These are phyloP conservation scores for Acorus gramineus DNA, from an alignment of 106 monocot genomes.

Conservation along the genomic window DNA sequence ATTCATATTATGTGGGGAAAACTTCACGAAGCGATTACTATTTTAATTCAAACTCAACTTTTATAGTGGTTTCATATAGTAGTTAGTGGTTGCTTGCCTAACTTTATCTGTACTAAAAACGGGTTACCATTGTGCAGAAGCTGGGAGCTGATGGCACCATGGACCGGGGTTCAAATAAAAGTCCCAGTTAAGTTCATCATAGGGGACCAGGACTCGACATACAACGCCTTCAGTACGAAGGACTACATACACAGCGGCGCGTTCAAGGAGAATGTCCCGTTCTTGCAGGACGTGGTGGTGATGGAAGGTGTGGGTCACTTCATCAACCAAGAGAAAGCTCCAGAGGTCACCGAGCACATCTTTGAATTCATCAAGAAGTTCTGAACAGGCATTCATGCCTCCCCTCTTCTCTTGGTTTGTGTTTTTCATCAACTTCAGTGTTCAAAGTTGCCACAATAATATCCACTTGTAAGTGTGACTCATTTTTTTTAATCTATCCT, in stretches of 20 bases:
- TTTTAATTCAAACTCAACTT: too few species aligned
- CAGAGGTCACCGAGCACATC: conserved; percentile 25
- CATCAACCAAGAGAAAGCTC: conserved; percentile 18
- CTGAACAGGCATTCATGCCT: neutral
- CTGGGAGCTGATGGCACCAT: conserved; percentile 22
- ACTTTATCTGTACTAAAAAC: neutral
- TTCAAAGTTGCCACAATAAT: too few species aligned
- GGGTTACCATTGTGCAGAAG: conserved; percentile 5
- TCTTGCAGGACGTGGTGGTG: conserved; percentile 13
- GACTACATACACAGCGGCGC: conserved; percentile 15
- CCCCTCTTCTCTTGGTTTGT: too few species aligned
- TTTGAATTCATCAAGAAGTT: conserved; percentile 19
- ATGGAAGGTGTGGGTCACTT: conserved; percentile 27
- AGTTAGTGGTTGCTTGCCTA: too few species aligned
- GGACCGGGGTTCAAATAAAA: conserved; percentile 14
- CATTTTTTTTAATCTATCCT: too few species aligned
- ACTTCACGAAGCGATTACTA: too few species aligned
- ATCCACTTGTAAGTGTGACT: too few species aligned
- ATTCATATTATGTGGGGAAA: too few species aligned
- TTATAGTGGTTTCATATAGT: too few species aligned
- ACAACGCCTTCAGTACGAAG: conserved; percentile 15
- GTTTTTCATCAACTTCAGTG: too few species aligned
- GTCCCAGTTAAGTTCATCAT: conserved; percentile 22
- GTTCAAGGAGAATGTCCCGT: conserved; percentile 10
- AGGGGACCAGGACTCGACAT: conserved; percentile 20